A percentile compares a stretch with the other conserved stretches of the same genome.
Evolutionary conservation across 345 rosid species (phyloP).

Genomic region (Populus alba): DNA sequence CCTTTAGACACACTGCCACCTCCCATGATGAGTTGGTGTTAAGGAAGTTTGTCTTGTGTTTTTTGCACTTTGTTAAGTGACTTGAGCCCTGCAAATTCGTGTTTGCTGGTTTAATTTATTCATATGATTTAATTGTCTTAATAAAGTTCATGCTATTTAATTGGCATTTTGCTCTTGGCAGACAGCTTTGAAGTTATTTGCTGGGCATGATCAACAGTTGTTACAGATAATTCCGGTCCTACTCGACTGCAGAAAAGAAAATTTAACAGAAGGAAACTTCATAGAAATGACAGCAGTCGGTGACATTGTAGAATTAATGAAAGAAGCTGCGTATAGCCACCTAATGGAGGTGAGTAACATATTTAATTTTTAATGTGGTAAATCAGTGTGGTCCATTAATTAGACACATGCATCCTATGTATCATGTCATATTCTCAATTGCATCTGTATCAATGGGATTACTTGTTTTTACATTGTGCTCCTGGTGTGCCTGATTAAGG

Average conservation of each 20-base stretch:
- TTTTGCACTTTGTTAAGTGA: background rate
- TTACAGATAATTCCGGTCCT: slow-evolving; percentile 59
- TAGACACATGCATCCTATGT: background rate
- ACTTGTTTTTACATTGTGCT: background rate
- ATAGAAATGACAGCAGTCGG: slow-evolving; percentile 36
- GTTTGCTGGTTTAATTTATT: background rate
- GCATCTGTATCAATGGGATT: background rate
- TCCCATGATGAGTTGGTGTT: too few species aligned
- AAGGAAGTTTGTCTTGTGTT: background rate
- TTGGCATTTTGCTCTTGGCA: slow-evolving; percentile 35
- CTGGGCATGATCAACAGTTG: slow-evolving; percentile 59
- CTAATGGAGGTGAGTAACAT: slow-evolving; percentile 71
- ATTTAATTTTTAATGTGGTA: too few species aligned
- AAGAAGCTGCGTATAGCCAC: slow-evolving; percentile 85
- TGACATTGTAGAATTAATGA: slow-evolving; percentile 49
- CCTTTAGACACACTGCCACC: too few species aligned
- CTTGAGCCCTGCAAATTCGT: background rate
- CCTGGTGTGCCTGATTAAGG: background rate
- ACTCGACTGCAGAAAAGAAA: slow-evolving; percentile 53
- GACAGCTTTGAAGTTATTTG: slow-evolving; percentile 72
- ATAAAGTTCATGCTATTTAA: background rate
- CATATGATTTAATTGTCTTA: too few species aligned
- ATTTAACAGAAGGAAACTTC: slow-evolving; percentile 37
- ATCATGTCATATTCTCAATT: background rate
- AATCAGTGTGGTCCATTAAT: background rate